Evolutionary conservation across 768 basidiomycete species (phyloP).

Genomic region (Pholiota conissans): DNA sequence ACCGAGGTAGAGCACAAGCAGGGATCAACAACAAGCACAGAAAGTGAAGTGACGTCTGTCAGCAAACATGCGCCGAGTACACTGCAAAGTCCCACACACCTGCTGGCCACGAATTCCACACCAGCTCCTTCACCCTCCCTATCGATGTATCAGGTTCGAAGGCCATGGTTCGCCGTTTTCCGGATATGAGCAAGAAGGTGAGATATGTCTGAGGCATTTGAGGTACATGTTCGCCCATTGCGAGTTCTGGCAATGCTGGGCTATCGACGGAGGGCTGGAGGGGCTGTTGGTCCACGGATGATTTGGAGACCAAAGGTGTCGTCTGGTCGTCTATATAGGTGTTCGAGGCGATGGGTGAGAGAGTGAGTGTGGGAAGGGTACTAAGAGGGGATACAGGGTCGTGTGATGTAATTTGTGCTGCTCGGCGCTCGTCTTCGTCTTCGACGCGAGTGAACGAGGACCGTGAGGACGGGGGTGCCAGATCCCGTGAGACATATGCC

Average conservation of each 20-base stretch:
- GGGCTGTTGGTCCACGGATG: conserved; percentile 10
- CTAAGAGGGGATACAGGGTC: conserved; percentile 17
- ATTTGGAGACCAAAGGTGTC: conserved; percentile 7
- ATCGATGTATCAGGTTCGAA: conserved; percentile 77
- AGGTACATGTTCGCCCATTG: conserved; percentile 35
- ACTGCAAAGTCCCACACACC: conserved; percentile 40
- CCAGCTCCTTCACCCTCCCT: conserved; percentile 79
- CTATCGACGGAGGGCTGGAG: conserved; percentile 6
- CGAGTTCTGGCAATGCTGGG: conserved; percentile 8
- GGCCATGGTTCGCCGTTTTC: conserved; percentile 64
- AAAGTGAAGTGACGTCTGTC: conserved; percentile 6
- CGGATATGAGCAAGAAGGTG: conserved; percentile 74
- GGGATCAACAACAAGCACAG: background rate
- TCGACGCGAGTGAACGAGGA: conserved; percentile 57
- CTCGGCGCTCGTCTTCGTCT: conserved; percentile 26
- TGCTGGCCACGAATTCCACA: conserved; percentile 81
- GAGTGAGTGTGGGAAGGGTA: conserved; percentile 23
- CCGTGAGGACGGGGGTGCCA: conserved; percentile 33
- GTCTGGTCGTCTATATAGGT: conserved; percentile 11
- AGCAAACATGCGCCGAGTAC: conserved; percentile 8
- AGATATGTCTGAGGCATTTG: conserved; percentile 64
- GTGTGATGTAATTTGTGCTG: conserved; percentile 24
- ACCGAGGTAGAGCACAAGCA: background rate
- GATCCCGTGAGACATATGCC: conserved; percentile 6
- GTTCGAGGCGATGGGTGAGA: conserved; percentile 13